Percentiles rank a stretch among this genome's conserved stretches.
Conservation (phyloP, 148 eudicot genomes). For the Chenopodium formosanum region DNA sequence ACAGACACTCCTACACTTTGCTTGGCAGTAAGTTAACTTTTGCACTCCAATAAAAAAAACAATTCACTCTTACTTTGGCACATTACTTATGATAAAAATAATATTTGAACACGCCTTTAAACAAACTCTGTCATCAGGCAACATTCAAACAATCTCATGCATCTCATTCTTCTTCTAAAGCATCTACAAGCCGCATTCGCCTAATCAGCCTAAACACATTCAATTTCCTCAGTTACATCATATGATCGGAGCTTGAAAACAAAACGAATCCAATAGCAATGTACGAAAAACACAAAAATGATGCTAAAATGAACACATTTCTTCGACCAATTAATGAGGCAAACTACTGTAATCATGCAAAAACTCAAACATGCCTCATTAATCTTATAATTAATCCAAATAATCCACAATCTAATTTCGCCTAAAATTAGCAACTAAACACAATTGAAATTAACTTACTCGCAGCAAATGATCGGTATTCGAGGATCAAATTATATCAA, state of each 20-base stretch:
- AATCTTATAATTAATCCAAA: background rate
- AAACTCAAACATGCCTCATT: background rate
- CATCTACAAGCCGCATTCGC: background rate
- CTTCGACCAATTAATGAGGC: too few relatives aligned
- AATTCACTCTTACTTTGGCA: background rate
- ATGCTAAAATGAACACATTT: too few relatives aligned
- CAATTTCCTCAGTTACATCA: background rate
- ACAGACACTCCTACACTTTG: background rate
- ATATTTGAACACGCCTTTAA: background rate
- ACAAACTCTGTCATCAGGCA: background rate
- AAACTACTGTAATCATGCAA: background rate
- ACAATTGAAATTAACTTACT: background rate
- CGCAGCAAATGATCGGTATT: background rate
- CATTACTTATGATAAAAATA: background rate
- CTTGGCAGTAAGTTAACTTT: constrained; percentile 1
- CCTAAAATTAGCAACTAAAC: background rate
- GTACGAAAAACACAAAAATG: too few relatives aligned
- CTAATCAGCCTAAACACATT: background rate
- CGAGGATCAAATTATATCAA: background rate
- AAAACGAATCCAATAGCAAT: too few relatives aligned
- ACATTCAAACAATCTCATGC: background rate
- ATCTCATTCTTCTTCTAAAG: too few relatives aligned
- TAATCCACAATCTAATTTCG: background rate
- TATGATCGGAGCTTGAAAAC: background rate
- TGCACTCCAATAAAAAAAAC: background rate